These are phyloP conservation scores for Colletotrichum lupini DNA, from an alignment of 2,329 filamentous ascomycete species.

Conservation along the genomic window DNA sequence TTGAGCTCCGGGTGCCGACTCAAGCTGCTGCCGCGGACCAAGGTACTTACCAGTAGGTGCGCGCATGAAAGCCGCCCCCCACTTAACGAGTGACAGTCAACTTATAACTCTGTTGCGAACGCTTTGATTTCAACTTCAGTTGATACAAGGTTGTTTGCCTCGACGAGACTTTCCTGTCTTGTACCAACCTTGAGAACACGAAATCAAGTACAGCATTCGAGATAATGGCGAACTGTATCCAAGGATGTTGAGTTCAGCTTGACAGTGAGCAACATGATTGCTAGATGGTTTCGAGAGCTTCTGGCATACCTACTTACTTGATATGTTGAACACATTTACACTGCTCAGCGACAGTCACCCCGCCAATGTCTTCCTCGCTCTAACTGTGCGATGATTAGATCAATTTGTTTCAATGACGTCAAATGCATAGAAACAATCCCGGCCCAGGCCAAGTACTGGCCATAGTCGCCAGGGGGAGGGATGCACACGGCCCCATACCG, in stretches of 20 bases:
- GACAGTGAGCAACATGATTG: neutral
- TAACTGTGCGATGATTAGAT: neutral
- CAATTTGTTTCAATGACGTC: neutral
- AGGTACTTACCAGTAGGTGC: neutral
- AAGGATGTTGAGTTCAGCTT: neutral
- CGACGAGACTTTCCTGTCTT: neutral
- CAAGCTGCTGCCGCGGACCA: neutral
- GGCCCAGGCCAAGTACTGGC: neutral
- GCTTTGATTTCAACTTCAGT: neutral
- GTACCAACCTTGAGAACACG: neutral
- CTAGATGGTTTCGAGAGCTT: neutral
- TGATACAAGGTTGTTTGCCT: neutral
- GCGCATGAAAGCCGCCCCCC: neutral
- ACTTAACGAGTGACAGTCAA: neutral
- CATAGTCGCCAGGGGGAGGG: neutral
- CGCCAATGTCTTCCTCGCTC: neutral
- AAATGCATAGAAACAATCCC: neutral
- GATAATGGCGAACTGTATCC: neutral
- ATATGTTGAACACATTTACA: neutral
- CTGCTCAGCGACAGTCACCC: neutral
- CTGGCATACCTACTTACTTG: neutral
- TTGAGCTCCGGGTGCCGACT: slow-evolving; percentile 16
- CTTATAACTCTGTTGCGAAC: neutral
- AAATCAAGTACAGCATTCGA: neutral
- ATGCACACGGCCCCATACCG: neutral